Evolutionary conservation across 2,329 filamentous ascomycete species (phyloP).

Genomic region (Talaromyces islandicus): DNA sequence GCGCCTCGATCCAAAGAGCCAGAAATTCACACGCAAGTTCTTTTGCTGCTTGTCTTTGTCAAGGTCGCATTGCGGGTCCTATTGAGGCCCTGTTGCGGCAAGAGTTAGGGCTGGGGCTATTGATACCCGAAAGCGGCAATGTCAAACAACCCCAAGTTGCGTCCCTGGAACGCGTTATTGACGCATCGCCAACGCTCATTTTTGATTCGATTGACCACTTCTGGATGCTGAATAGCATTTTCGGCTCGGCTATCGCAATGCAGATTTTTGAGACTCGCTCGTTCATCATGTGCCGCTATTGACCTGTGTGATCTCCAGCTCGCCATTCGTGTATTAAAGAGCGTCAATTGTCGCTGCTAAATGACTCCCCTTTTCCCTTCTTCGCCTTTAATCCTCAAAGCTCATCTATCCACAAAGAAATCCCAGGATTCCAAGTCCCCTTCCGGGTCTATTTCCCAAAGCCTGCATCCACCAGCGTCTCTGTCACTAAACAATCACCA

Average conservation of each 20-base stretch:
- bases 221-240: background rate
- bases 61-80: background rate
- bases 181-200: background rate
- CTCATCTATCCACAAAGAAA: background rate
- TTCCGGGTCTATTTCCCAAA: background rate
- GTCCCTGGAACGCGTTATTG: background rate
- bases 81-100: background rate
- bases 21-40: background rate
- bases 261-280: background rate
- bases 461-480: background rate
- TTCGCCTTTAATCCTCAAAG: background rate
- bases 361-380: background rate
- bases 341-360: background rate
- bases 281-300: background rate
- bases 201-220: background rate
- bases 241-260: background rate
- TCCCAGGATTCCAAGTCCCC: background rate
- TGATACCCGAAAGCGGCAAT: constrained; percentile 10
- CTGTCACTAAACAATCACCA: background rate
- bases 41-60: background rate
- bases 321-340: background rate
- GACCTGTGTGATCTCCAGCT: background rate
- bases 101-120: constrained; percentile 2
- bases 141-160: background rate
- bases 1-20: background rate